Percentiles rank a stretch among this genome's conserved stretches.
These are phyloP conservation scores for Pleurotus sapidus DNA, from an alignment of 768 basidiomycete genomes.

Conservation along the genomic window DNA sequence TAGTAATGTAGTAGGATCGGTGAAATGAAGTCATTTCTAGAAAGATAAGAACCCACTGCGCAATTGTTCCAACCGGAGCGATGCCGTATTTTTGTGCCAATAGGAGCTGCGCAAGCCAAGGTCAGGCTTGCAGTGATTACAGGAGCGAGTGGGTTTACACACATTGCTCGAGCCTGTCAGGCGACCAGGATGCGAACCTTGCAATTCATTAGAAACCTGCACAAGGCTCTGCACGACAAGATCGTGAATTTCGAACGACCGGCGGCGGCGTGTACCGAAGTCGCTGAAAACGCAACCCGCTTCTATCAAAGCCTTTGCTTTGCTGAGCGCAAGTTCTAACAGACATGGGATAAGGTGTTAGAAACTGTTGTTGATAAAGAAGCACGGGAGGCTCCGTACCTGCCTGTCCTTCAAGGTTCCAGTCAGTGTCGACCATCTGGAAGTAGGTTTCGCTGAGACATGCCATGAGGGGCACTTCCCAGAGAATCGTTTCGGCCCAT, in stretches of 20 bases:
- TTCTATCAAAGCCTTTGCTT: conserved; percentile 61
- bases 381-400: conserved; percentile 36
- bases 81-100: conserved; percentile 77
- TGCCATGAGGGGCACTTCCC: conserved; percentile 96
- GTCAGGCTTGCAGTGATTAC: background rate
- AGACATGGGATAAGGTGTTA: background rate
- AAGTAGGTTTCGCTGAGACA: conserved; percentile 91
- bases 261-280: conserved; percentile 82
- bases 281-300: conserved; percentile 76
- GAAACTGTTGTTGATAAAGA: background rate
- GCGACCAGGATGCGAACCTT: conserved; percentile 38
- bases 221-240: conserved; percentile 68
- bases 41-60: conserved; percentile 57
- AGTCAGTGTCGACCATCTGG: conserved; percentile 67
- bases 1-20: conserved; percentile 21
- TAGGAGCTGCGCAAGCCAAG: conserved; percentile 52
- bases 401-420: conserved; percentile 81
- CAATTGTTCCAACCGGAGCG: conserved; percentile 75
- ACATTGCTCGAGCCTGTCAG: conserved; percentile 93
- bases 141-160: conserved; percentile 16
- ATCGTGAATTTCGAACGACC: conserved; percentile 75
- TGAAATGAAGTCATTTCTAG: conserved; percentile 8
- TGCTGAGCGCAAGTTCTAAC: conserved; percentile 68
- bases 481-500: conserved; percentile 86
- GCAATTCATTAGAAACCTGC: conserved; percentile 53